Base-by-base conservation (phyloP, 176 grass and related monocot genomes). In the Rhynchospora breviuscula region DNA sequence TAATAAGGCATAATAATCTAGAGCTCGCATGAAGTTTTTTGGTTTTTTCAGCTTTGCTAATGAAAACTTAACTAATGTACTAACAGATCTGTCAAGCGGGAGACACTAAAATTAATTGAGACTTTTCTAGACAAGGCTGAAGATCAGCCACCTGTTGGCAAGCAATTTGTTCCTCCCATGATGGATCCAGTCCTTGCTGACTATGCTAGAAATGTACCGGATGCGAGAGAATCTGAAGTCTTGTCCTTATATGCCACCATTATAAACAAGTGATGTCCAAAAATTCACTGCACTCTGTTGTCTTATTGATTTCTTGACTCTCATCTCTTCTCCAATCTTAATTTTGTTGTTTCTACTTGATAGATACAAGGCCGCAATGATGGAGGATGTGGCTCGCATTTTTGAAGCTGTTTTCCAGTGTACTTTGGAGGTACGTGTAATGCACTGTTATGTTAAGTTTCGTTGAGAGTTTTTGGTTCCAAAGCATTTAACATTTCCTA, bases 101-200 rank as follows among this genome's bases (percentile, higher is more conserved):
- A 99, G 89, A 99, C 93, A 10, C 81, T 99, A 53, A 99, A 99
- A 87, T 87, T 99, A 77, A 99, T 99, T 1, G 97, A 99, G 91
- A 99, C 93, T 60, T 99, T 99, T 81, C 86, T 99, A 72, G 97
- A 99, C 80, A 99, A 99, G 80, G 97, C 97, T n/a, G 97, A 99
- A 92, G 97, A 99, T 86, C 86, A 96, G 64, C 91, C 91, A 59
- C 93, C 96, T 67, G 87, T 96, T 18, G 97, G 93, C 31, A 99
- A 92, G 70, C 97, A 99, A 79, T 99, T 99, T 89, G 97, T 99
- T 78, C 97, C 97, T 64, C 97, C 97, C 52, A 99, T 99, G 97
- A 96, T 99, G 97, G 97, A 99, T 80, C 93, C 97, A 81, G 85
- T 99, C 18, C 93, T 99, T 51, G 91, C 85, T 70, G 97, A 99